Base-by-base conservation (phyloP, 2,329 filamentous ascomycete species). In the Hymenoscyphus fraxineus region DNA sequence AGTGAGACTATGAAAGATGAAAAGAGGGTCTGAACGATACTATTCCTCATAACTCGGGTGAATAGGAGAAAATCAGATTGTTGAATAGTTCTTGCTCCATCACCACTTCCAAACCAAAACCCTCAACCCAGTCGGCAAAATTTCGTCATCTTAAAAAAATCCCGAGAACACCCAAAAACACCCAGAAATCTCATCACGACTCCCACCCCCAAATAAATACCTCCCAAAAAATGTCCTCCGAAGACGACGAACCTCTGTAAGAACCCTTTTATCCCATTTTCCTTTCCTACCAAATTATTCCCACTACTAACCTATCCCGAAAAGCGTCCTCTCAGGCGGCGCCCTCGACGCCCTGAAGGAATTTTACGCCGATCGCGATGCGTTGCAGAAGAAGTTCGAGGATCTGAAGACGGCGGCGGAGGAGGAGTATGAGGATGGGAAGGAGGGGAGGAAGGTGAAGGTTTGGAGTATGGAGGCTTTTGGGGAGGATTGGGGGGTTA, bases 401-500 rank as follows among this genome's bases (percentile, higher is more conserved):
- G 82, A 86, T 67, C 79, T 94, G 61, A 87, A 87, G 76, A 78
- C 80, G 12, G 80, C 82, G 41, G 85, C 87, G 1, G 88, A 90
- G 73, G 78, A 83, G 58, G 80, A 82, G 15, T 80, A 81, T 66
- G 60, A 58, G 6, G 60, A 47, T 1, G 62, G 47, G 0, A 44
- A 31, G 2, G 39, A 47, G 12, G 56, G 27, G 54, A 51, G 19
- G 54, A 63, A 59, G 44, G 60, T 60, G n/a, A 60, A 61, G 32
- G 61, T 65, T 59, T 77, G 85, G 40, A 82, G 78, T 51, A 94
- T 94, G 85, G 85, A 90, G 38, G 80, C 83, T 1, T 95, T 94
- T 72, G 81, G 82, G 1, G 91, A 94, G 77, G 88, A 94, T 76
- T 95, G 91, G 91, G 91, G 93, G 73, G 85, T 89, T 72, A 89